Conservation (phyloP, 352 stramenopile species). For the Blastocystis sp. region DNA sequence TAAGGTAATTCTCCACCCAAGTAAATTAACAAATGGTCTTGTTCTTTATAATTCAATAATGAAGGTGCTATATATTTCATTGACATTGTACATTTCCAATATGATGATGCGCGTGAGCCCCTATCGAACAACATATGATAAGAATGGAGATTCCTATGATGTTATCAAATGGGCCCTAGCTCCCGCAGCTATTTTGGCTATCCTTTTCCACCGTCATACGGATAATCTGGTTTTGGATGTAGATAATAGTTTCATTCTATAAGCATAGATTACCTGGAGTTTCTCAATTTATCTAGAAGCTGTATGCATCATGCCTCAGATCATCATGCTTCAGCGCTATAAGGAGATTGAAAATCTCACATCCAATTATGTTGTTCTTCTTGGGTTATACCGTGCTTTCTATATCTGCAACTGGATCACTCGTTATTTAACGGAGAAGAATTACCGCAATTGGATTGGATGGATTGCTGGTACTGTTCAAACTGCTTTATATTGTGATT, state of each 20-base stretch:
- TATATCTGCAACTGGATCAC: constrained; percentile 99
- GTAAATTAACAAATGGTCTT: constrained; percentile 78
- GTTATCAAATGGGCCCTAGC: constrained; percentile 94
- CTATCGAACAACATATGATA: constrained; percentile 95
- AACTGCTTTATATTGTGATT: constrained; percentile 97
- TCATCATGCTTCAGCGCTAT: constrained; percentile 96
- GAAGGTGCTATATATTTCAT: constrained; percentile 95
- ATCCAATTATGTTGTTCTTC: constrained; percentile 97
- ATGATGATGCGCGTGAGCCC: constrained; percentile 88
- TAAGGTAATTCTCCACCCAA: constrained; percentile 74
- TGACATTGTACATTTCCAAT: constrained; percentile 94
- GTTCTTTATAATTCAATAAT: constrained; percentile 97
- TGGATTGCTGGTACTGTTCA: constrained; percentile 97
- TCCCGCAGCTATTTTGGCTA: constrained; percentile 88
- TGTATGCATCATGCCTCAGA: constrained; percentile 95
- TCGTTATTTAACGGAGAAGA: constrained; percentile 86
- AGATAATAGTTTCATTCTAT: neutral
- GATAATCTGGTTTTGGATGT: constrained; percentile 48
- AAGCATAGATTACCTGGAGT: constrained; percentile 81
- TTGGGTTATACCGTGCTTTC: constrained; percentile 91
- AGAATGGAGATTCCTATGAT: constrained; percentile 96
- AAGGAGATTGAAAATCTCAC: constrained; percentile 97
- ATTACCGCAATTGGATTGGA: constrained; percentile 95
- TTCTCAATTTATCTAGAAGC: constrained; percentile 99
- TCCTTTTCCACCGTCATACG: constrained; percentile 82